phyloP scores from a whole-genome alignment of 2,329 filamentous ascomycete genomes.

The Teratosphaeria zuluensis region DNA sequence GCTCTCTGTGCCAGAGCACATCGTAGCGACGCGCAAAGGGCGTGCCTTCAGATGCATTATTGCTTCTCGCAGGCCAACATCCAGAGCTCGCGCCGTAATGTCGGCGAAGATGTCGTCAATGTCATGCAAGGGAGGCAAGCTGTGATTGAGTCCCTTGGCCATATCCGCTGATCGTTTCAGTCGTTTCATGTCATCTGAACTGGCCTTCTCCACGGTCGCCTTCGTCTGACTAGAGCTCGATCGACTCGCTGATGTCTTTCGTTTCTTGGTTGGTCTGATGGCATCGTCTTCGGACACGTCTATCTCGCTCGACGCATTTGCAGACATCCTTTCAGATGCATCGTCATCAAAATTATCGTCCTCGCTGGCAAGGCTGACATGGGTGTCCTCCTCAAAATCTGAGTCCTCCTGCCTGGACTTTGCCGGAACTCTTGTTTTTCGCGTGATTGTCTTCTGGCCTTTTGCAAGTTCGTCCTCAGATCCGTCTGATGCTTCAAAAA shows the following conservation, averaged over 20 bases:
- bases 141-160: slow-evolving; percentile 17
- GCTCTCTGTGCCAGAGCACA: slow-evolving; percentile 71
- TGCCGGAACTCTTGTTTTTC: background rate
- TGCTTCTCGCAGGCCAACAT: slow-evolving; percentile 26
- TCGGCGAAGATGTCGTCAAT: slow-evolving; percentile 42
- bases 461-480: background rate
- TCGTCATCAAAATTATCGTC: background rate
- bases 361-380: background rate
- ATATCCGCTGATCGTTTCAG: background rate
- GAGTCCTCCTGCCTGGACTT: background rate
- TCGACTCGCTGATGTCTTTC: background rate
- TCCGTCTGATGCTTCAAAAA: background rate
- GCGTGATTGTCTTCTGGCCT: background rate
- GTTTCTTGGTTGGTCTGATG: background rate
- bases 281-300: background rate
- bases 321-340: background rate
- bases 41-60: slow-evolving; percentile 27
- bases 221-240: background rate
- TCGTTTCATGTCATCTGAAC: background rate
- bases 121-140: slow-evolving; percentile 37
- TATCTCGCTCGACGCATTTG: background rate
- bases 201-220: background rate
- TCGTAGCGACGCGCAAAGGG: slow-evolving; percentile 52
- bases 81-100: slow-evolving; percentile 32
- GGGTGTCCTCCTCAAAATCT: background rate